These are phyloP conservation scores for Daldinia concentrica DNA, from an alignment of 495 filamentous ascomycete species.

Conservation along the genomic window DNA sequence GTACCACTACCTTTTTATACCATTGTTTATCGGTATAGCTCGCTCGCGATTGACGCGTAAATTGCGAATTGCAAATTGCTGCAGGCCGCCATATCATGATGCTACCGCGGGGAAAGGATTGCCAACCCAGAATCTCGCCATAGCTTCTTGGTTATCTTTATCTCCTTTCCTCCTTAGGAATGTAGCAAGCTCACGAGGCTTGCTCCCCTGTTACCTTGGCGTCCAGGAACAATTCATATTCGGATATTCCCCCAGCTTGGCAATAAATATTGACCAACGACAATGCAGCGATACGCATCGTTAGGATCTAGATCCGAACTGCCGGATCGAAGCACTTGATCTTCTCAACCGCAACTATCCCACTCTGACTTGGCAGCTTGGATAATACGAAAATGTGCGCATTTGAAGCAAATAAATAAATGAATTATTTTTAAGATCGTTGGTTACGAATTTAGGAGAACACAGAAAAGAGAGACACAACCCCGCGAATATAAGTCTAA, in stretches of 20 bases:
- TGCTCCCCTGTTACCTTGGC: slow-evolving; percentile 37
- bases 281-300: slow-evolving; percentile 12
- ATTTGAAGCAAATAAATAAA: not conserved
- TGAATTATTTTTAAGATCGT: not conserved
- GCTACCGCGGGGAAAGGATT: slow-evolving; percentile 35
- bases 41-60: slow-evolving; percentile 35
- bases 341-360: not conserved
- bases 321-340: slow-evolving; percentile 28
- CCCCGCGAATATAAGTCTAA: too few species aligned
- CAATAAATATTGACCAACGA: slow-evolving; percentile 16
- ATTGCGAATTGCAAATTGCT: slow-evolving; percentile 27
- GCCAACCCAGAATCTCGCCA: not conserved
- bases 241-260: slow-evolving; percentile 9
- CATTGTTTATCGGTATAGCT: slow-evolving; percentile 15
- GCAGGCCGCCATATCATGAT: slow-evolving; percentile 21
- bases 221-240: slow-evolving; percentile 29
- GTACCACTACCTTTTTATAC: slow-evolving; percentile 11
- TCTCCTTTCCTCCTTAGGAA: slow-evolving; percentile 34
- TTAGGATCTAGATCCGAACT: slow-evolving; percentile 26
- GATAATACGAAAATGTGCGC: not conserved
- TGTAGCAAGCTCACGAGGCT: slow-evolving; percentile 17
- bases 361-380: too few species aligned
- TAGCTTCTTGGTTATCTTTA: slow-evolving; percentile 28
- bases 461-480: too few species aligned
- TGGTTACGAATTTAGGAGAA: too few species aligned